phyloP scores from a whole-genome alignment of 768 basidiomycete species.

The Heimioporus sp. region DNA sequence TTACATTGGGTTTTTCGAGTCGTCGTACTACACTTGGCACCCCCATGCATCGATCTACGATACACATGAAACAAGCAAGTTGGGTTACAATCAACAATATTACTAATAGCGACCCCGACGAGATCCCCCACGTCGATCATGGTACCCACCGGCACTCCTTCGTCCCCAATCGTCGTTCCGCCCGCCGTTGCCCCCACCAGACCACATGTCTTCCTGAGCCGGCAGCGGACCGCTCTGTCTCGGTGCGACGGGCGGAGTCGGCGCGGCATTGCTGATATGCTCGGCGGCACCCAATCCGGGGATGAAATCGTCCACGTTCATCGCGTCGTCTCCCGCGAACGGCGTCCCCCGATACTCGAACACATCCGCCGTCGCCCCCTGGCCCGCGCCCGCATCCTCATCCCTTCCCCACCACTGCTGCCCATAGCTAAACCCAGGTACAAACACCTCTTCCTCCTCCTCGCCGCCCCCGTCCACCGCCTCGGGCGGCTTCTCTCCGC shows the following conservation, averaged over 20 bases:
- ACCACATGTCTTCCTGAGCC: constrained; percentile 53
- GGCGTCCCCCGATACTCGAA: constrained; percentile 23
- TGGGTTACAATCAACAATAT: neutral
- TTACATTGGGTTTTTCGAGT: too few species aligned
- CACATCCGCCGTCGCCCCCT: constrained; percentile 16
- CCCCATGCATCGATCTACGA: too few species aligned
- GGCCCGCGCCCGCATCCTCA: constrained; percentile 31
- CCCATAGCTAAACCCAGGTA: constrained; percentile 63
- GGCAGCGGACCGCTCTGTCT: constrained; percentile 38
- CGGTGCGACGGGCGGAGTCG: constrained; percentile 29
- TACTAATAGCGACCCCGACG: constrained; percentile 28
- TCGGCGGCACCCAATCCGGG: constrained; percentile 56
- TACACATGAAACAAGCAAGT: too few species aligned
- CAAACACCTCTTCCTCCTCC: constrained; percentile 72
- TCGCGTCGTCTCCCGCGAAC: constrained; percentile 17
- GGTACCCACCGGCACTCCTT: constrained; percentile 34
- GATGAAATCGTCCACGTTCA: constrained; percentile 54
- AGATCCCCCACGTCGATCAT: constrained; percentile 23
- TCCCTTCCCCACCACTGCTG: constrained; percentile 45
- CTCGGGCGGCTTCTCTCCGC: constrained; percentile 84
- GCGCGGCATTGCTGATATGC: neutral
- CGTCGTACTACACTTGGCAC: too few species aligned
- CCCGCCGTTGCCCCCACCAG: constrained; percentile 28
- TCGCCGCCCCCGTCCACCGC: constrained; percentile 52
- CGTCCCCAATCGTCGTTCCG: constrained; percentile 38